Conservation (phyloP, 768 basidiomycete genomes). For the Tulasnella sp. region DNA sequence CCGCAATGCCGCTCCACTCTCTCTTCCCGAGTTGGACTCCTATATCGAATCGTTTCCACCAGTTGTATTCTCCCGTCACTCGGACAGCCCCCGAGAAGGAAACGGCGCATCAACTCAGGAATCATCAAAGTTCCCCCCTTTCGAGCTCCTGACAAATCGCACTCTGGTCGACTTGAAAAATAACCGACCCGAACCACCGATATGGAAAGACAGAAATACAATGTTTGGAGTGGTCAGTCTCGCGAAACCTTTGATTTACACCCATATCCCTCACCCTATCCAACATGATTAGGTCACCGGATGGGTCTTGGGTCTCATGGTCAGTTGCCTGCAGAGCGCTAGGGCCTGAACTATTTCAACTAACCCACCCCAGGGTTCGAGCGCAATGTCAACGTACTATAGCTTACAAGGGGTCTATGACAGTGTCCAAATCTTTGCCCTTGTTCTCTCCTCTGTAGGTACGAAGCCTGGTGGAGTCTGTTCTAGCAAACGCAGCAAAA, state of each 20-base stretch:
- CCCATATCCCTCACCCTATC: neutral
- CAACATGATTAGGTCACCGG: slow-evolving; percentile 37
- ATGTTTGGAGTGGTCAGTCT: slow-evolving; percentile 43
- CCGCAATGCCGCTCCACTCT: slow-evolving; percentile 54
- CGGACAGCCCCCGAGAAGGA: neutral
- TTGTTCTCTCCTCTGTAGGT: slow-evolving; percentile 67
- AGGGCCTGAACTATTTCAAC: neutral
- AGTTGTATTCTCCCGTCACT: slow-evolving; percentile 40
- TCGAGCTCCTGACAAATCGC: slow-evolving; percentile 52
- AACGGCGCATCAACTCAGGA: neutral
- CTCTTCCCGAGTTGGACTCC: slow-evolving; percentile 58
- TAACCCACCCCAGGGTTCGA: slow-evolving; percentile 52
- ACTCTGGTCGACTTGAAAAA: slow-evolving; percentile 58
- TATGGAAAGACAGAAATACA: slow-evolving; percentile 54
- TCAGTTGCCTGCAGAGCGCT: slow-evolving; percentile 35
- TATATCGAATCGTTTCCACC: slow-evolving; percentile 49
- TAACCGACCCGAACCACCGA: slow-evolving; percentile 47
- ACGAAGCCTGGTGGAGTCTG: slow-evolving; percentile 4
- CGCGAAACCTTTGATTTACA: neutral
- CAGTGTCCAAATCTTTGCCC: slow-evolving; percentile 65
- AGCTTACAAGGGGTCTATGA: slow-evolving; percentile 66
- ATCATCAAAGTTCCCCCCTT: slow-evolving; percentile 55
- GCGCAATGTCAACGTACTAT: slow-evolving; percentile 62
- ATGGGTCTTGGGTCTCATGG: slow-evolving; percentile 52
- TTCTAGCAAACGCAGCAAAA: neutral